Conservation (phyloP, 1,284 basidiomycete genomes). For the Ganoderma meredithae region DNA sequence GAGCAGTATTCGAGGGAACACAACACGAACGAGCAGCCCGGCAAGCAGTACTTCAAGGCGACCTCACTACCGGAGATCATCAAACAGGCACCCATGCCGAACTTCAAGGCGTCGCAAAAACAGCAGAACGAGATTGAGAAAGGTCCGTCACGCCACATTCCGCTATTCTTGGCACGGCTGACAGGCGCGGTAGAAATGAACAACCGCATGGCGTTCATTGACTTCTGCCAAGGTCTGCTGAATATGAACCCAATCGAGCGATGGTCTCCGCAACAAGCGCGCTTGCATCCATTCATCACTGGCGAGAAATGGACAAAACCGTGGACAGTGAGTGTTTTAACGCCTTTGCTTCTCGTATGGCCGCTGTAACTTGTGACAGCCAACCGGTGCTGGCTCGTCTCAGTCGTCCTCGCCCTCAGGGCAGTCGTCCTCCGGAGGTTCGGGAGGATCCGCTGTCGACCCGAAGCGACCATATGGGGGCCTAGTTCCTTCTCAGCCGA, state of each 20-base stretch:
- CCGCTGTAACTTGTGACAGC: conserved; percentile 46
- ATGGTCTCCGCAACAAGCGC: conserved; percentile 98
- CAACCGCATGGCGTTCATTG: conserved; percentile 93
- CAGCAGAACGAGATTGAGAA: conserved; percentile 92
- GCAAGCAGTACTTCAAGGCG: conserved; percentile 98
- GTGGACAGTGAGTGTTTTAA: conserved; percentile 72
- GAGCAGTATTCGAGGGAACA: conserved; percentile 97
- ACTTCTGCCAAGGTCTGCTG: conserved; percentile 95
- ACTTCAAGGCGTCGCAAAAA: conserved; percentile 74
- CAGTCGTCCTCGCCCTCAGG: conserved; percentile 32
- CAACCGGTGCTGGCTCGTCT: conserved; percentile 48
- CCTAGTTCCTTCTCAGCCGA: conserved; percentile 81
- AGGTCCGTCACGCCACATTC: conserved; percentile 57
- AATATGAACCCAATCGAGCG: conserved; percentile 94
- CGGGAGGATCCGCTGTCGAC: conserved; percentile 48
- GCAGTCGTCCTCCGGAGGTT: conserved; percentile 15
- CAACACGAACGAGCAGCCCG: conserved; percentile 94
- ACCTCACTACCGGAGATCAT: conserved; percentile 95
- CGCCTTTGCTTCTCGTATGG: background rate
- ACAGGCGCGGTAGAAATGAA: conserved; percentile 76
- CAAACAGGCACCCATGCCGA: conserved; percentile 91
- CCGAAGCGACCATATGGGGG: conserved; percentile 96
- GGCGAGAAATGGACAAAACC: conserved; percentile 94
- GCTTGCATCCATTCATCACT: conserved; percentile 97
- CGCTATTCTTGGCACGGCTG: conserved; percentile 17